These are phyloP conservation scores for Stipa capillata DNA, from an alignment of 176 grass and related monocot species.

Conservation along the genomic window DNA sequence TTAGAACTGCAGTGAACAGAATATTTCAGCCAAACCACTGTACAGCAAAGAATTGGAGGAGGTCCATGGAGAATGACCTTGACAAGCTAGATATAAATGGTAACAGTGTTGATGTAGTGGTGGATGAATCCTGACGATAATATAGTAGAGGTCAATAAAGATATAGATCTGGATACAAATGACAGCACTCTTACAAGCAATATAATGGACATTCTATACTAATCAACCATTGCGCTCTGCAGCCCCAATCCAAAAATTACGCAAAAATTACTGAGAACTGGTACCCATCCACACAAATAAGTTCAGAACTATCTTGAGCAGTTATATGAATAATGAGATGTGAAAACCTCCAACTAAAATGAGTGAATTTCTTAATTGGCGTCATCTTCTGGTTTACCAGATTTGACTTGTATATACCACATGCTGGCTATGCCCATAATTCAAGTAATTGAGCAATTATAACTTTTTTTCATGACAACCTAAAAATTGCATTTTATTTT, in stretches of 20 bases:
- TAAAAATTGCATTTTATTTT: background rate
- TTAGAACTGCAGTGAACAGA: constrained; percentile 8
- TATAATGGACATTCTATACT: constrained; percentile 15
- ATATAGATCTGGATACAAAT: constrained; percentile 19
- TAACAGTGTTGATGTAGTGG: constrained; percentile 49
- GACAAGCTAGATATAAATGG: constrained; percentile 47
- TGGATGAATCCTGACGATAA: constrained; percentile 52
- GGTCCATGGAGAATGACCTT: constrained; percentile 55
- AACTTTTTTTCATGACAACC: background rate
- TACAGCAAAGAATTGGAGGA: constrained; percentile 31
- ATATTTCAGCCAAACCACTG: constrained; percentile 15
- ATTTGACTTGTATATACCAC: background rate
- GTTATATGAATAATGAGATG: background rate
- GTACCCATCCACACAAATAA: background rate
- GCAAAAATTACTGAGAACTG: background rate
- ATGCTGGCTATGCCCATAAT: background rate
- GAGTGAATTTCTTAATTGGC: background rate
- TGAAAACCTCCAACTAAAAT: background rate
- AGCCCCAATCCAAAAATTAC: background rate
- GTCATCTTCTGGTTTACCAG: background rate
- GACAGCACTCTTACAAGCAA: constrained; percentile 16
- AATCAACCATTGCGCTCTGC: background rate
- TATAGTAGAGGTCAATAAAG: constrained; percentile 44
- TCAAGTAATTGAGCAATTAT: background rate
- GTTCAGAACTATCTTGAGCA: background rate